These are phyloP conservation scores for Fulvia fulva DNA, from an alignment of 2,329 filamentous ascomycete species.

Conservation along the genomic window DNA sequence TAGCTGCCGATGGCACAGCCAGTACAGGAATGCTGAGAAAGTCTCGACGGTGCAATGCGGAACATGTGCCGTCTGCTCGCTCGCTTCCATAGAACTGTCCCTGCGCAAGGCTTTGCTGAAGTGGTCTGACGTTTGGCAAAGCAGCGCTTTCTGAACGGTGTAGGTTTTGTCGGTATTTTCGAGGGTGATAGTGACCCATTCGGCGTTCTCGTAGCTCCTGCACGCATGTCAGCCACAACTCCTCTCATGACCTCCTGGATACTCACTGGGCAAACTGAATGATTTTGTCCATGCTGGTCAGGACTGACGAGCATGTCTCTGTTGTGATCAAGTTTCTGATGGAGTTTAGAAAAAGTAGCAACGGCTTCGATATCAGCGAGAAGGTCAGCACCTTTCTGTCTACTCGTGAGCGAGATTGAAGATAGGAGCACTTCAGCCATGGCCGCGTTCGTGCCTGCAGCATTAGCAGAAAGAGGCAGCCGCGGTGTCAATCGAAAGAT, in stretches of 20 bases:
- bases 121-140: constrained; percentile 1
- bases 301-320: too few relatives aligned
- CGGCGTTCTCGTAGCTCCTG: neutral
- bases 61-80: neutral
- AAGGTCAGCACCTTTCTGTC: too few relatives aligned
- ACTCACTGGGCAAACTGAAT: too few relatives aligned
- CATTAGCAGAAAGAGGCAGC: too few relatives aligned
- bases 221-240: too few relatives aligned
- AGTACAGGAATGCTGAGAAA: constrained; percentile 6
- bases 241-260: neutral
- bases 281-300: neutral
- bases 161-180: neutral
- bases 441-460: too few relatives aligned
- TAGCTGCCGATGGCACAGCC: neutral
- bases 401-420: too few relatives aligned
- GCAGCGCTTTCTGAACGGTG: neutral
- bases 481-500: too few relatives aligned
- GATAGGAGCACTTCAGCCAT: too few relatives aligned
- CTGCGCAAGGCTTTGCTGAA: constrained; percentile 7
- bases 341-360: too few relatives aligned
- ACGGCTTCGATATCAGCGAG: too few relatives aligned
- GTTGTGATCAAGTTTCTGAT: too few relatives aligned
- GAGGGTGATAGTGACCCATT: neutral
- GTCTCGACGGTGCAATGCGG: constrained; percentile 4
- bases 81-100: neutral